These are phyloP conservation scores for Candida anutae DNA, from an alignment of 1,139 yeast genomes.

Conservation along the genomic window DNA sequence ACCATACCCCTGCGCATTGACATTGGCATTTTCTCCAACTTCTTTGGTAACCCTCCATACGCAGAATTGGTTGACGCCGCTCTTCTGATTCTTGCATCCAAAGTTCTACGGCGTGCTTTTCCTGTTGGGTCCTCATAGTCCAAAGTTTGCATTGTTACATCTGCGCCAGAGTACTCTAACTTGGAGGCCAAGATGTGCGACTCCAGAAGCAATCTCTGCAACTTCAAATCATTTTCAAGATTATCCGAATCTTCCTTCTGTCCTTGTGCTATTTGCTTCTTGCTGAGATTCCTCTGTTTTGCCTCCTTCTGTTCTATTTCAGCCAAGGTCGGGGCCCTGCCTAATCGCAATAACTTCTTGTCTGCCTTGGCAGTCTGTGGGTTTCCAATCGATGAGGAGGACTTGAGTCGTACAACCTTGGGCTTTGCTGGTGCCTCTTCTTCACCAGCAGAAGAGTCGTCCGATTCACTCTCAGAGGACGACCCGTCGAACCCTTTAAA, in stretches of 20 bases:
- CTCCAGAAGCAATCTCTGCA: slow-evolving; percentile 75
- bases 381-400: slow-evolving; percentile 12
- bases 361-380: slow-evolving; percentile 22
- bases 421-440: slow-evolving; percentile 13
- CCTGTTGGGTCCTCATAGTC: slow-evolving; percentile 72
- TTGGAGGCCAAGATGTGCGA: slow-evolving; percentile 72
- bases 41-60: slow-evolving; percentile 30
- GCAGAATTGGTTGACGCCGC: slow-evolving; percentile 46
- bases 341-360: slow-evolving; percentile 25
- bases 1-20: slow-evolving; percentile 79
- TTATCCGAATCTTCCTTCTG: slow-evolving; percentile 40
- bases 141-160: slow-evolving; percentile 57
- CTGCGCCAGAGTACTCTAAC: slow-evolving; percentile 64
- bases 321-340: slow-evolving; percentile 33
- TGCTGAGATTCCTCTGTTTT: slow-evolving; percentile 15
- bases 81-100: slow-evolving; percentile 57
- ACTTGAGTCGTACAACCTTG: slow-evolving; percentile 27
- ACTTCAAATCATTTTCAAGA: slow-evolving; percentile 70
- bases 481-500: slow-evolving; percentile 12
- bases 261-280: slow-evolving; percentile 19
- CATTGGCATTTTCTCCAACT: slow-evolving; percentile 81
- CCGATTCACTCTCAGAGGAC: slow-evolving; percentile 3
- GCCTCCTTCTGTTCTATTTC: slow-evolving; percentile 25
- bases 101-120: slow-evolving; percentile 65
- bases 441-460: slow-evolving; percentile 5